A percentile compares a stretch with the other conserved stretches of the same genome.
Conservation (phyloP, 768 basidiomycete genomes). For the Kwoniella heveanensis region DNA sequence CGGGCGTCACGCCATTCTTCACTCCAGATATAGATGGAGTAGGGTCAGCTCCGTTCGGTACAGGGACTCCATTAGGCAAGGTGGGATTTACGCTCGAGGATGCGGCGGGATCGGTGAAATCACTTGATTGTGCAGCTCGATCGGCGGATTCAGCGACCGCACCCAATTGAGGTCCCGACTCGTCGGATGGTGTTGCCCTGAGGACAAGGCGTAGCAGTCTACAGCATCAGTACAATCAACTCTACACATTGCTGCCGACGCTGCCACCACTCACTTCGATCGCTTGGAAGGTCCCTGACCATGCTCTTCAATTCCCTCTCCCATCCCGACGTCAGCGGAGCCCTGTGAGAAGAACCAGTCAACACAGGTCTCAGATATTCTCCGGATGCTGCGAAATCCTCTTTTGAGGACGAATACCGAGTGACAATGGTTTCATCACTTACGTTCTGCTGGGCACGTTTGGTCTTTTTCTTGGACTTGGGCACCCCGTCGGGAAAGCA, state of each 20-base stretch:
- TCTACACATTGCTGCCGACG: not conserved
- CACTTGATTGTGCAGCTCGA: slow-evolving; percentile 8
- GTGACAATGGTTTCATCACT: no score
- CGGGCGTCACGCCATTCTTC: not conserved
- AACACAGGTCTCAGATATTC: no score
- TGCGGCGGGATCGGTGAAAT: not conserved
- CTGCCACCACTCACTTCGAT: slow-evolving; percentile 33
- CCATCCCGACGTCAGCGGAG: slow-evolving; percentile 25
- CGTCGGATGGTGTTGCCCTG: slow-evolving; percentile 36
- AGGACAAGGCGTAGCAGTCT: not conserved
- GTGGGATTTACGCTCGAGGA: slow-evolving; percentile 5
- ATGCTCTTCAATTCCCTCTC: slow-evolving; percentile 36
- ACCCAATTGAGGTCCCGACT: slow-evolving; percentile 15
- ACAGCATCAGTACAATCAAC: not conserved
- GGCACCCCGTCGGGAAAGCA: slow-evolving; percentile 51
- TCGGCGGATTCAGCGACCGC: slow-evolving; percentile 3
- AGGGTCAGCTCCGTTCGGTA: slow-evolving; percentile 37
- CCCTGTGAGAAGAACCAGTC: no score
- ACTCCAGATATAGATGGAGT: not conserved
- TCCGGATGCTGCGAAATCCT: no score
- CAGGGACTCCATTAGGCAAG: slow-evolving; percentile 16
- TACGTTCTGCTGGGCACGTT: slow-evolving; percentile 41
- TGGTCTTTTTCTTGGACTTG: slow-evolving; percentile 50
- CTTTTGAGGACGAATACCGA: no score
- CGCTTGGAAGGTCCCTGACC: slow-evolving; percentile 48